A percentile compares a stretch with the other conserved stretches of the same genome.
Conservation (phyloP, 331 rosid genomes). For the Erythrophleum ivorense region DNA sequence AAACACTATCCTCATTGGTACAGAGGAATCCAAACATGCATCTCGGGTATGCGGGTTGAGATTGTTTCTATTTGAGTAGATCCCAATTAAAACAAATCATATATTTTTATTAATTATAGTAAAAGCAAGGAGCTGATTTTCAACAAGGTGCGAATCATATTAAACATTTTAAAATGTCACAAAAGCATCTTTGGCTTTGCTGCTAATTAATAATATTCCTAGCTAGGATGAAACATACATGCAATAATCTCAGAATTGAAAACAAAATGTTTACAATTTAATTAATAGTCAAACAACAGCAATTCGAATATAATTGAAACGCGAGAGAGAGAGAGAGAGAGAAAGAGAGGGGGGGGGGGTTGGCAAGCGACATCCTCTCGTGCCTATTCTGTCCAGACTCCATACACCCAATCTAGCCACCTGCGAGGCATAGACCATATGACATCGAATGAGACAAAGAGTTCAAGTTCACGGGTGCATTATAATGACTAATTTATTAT, state of each 20-base stretch:
- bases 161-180: no score
- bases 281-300: constrained; percentile 31
- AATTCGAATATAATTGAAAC: constrained; percentile 42
- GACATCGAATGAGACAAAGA: constrained; percentile 40
- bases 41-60: no score
- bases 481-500: neutral
- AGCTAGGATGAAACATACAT: constrained; percentile 32
- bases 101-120: no score
- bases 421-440: constrained; percentile 45
- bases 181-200: no score
- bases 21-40: no score
- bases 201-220: no score
- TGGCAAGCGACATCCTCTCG: constrained; percentile 62
- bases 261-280: constrained; percentile 59
- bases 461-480: constrained; percentile 49
- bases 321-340: neutral
- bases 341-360: neutral
- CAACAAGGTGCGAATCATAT: no score
- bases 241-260: constrained; percentile 46
- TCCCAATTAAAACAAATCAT: no score
- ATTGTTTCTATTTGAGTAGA: no score
- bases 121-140: no score
- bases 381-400: constrained; percentile 46
- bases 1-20: no score
- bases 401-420: constrained; percentile 41